A percentile compares a stretch with the other conserved stretches of the same genome.
Evolutionary conservation across 495 filamentous ascomycete species (phyloP).

Genomic region (Penicillium nucicola): DNA sequence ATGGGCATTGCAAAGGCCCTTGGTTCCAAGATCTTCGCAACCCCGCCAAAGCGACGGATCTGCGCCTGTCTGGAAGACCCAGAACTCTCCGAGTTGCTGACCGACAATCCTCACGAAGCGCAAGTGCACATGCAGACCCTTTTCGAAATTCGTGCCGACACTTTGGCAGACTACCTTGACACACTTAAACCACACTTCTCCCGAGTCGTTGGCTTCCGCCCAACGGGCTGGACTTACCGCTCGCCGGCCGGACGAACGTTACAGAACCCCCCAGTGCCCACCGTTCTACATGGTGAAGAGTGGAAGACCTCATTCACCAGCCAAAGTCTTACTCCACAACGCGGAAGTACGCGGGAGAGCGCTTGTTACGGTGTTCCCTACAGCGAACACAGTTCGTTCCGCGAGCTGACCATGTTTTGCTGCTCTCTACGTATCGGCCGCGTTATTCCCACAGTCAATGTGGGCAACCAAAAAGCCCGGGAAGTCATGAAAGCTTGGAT

Average conservation of each 20-base stretch:
- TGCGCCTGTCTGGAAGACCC: constrained; percentile 81
- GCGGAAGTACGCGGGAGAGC: constrained; percentile 71
- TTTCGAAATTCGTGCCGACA: constrained; percentile 85
- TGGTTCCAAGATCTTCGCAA: constrained; percentile 85
- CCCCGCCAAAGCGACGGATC: constrained; percentile 76
- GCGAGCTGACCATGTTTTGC: constrained; percentile 91
- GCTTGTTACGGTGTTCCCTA: constrained; percentile 92
- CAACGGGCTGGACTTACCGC: constrained; percentile 87
- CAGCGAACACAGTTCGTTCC: constrained; percentile 89
- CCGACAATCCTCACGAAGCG: constrained; percentile 73
- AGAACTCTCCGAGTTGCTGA: constrained; percentile 73
- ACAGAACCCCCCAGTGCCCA: constrained; percentile 61
- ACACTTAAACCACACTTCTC: constrained; percentile 72
- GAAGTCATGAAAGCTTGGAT: constrained; percentile 89
- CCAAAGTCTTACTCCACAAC: constrained; percentile 67
- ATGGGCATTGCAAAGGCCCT: constrained; percentile 86
- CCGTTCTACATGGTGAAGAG: constrained; percentile 66
- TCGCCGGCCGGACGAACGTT: constrained; percentile 61
- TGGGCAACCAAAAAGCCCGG: constrained; percentile 66
- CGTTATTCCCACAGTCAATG: constrained; percentile 92
- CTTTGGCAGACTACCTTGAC: constrained; percentile 82
- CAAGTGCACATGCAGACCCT: constrained; percentile 98
- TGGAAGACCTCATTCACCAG: constrained; percentile 71
- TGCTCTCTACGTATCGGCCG: constrained; percentile 82
- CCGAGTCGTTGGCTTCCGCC: constrained; percentile 86